Base-by-base conservation (phyloP, 768 basidiomycete species). In the Macrocybe gigantea region DNA sequence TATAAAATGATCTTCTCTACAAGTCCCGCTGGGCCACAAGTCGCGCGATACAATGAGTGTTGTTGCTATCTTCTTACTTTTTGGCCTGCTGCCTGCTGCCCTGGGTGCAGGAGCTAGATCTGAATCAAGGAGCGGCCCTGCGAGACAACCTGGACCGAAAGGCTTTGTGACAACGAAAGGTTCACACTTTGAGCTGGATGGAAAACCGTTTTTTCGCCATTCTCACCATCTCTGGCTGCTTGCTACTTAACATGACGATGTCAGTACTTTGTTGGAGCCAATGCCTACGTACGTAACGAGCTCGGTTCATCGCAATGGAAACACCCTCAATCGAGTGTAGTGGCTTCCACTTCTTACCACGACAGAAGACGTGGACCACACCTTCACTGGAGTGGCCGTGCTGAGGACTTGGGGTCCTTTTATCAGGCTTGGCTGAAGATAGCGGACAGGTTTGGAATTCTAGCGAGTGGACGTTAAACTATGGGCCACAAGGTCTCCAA, bases 291-390 rank as follows among this genome's bases (percentile, higher is more conserved):
- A 55, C 34, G 71, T 58, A 36, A 15, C 14, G 43, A 38, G 41
- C 11, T 11, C n/a, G 4, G 30, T 32, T 3, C n/a, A 34, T 29
- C 10, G 31, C 36, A 7, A 33, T 33, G 13, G n/a, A n/a, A 29
- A 38, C 30, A 49, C n/a, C 22, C 6, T 29, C 40, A 38, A 32
- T 33, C 30, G 47, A 7, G 22, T 43, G 41, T 44, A 79, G 78
- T 79, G 78, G 78, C 61, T 80, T n/a, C 76, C 77, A 2, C 68
- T 80, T 2, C 61, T 80, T n/a, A 70, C 70, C 3, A 66, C 65
- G 15, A 53, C 67, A 31, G 56, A 63, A 9, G 79, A 82, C 58
- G 75, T 80, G 10, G 70, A 75, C 38, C 53, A 60, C 12, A 79
- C 77, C 0, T 74, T 79, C 56, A 61, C 72, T 1, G 77, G 76